These are phyloP conservation scores for Sphaerulina populicola DNA, from an alignment of 2,329 filamentous ascomycete genomes.

Conservation along the genomic window DNA sequence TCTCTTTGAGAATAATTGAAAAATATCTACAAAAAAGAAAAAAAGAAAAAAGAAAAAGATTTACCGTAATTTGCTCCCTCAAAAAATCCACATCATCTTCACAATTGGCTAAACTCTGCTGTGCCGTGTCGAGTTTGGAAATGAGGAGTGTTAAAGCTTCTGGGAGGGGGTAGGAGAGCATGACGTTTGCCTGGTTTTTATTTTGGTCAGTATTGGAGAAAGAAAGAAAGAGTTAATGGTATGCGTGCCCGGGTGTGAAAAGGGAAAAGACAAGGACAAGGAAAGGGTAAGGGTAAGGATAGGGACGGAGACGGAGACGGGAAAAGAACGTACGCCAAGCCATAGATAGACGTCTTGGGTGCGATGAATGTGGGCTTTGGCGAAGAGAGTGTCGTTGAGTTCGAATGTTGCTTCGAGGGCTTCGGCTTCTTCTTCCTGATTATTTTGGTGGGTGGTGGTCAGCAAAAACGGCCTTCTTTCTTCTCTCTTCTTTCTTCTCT, in stretches of 20 bases:
- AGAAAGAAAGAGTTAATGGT: too few species aligned
- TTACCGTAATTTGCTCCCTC: conserved; percentile 95
- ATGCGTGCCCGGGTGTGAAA: too few species aligned
- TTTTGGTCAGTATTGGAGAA: background rate
- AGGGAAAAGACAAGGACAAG: too few species aligned
- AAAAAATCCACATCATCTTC: conserved; percentile 95
- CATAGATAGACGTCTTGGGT: conserved; percentile 92
- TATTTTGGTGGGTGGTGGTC: background rate
- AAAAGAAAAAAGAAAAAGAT: too few species aligned
- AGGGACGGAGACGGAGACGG: too few species aligned
- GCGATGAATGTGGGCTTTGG: conserved; percentile 71
- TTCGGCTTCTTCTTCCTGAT: conserved; percentile 44
- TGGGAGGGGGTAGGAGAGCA: conserved; percentile 85
- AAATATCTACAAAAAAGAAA: too few species aligned
- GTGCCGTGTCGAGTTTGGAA: conserved; percentile 69
- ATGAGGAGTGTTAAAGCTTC: conserved; percentile 74
- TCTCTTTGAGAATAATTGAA: too few species aligned
- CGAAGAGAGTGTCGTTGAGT: conserved; percentile 90
- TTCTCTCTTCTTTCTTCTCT: background rate
- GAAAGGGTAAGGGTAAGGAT: too few species aligned
- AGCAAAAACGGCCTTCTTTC: background rate
- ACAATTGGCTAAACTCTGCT: conserved; percentile 73
- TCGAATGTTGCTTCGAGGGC: conserved; percentile 90
- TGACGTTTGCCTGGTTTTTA: conserved; percentile 97
- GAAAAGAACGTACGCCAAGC: conserved; percentile 62